A percentile compares a stretch with the other conserved stretches of the same genome.
Conservation (phyloP, 2,329 filamentous ascomycete species). For the Furcasterigmium sp. region DNA sequence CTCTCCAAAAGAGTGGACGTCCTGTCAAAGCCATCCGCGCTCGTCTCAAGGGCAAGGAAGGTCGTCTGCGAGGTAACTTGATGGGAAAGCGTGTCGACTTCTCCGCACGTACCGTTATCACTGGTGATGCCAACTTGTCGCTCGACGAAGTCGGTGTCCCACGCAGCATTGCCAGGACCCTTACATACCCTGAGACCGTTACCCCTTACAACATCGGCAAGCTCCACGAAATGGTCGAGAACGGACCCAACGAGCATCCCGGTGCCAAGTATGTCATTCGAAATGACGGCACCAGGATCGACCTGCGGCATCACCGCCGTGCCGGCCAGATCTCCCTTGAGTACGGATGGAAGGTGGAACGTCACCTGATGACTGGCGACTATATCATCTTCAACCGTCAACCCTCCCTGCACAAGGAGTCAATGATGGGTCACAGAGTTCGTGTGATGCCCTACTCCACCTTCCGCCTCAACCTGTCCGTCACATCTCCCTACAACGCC, state of each 20-base stretch:
- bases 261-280: conserved; percentile 96
- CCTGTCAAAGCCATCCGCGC: conserved; percentile 96
- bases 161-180: conserved; percentile 81
- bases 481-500: conserved; percentile 98
- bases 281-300: conserved; percentile 87
- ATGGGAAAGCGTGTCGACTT: conserved; percentile 99
- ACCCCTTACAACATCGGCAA: conserved; percentile 97
- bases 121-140: conserved; percentile 93
- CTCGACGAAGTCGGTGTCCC: conserved; percentile 97
- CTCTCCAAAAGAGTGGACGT: conserved; percentile 92
- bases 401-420: conserved; percentile 97
- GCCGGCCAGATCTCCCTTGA: conserved; percentile 81
- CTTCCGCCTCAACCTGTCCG: conserved; percentile 93
- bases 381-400: conserved; percentile 99
- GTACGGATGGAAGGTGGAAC: conserved; percentile 98
- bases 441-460: conserved; percentile 99
- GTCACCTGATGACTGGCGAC: conserved; percentile 92
- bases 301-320: conserved; percentile 87
- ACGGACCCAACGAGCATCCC: conserved; percentile 90
- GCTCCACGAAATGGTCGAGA: conserved; percentile 81
- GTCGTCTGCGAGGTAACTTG: conserved; percentile 93
- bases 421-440: conserved; percentile 99
- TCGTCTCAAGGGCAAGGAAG: conserved; percentile 98
- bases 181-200: conserved; percentile 96
- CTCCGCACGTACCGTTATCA: conserved; percentile 98